Conservation (phyloP, 179 eudicot species). For the Spergularia azorica region DNA sequence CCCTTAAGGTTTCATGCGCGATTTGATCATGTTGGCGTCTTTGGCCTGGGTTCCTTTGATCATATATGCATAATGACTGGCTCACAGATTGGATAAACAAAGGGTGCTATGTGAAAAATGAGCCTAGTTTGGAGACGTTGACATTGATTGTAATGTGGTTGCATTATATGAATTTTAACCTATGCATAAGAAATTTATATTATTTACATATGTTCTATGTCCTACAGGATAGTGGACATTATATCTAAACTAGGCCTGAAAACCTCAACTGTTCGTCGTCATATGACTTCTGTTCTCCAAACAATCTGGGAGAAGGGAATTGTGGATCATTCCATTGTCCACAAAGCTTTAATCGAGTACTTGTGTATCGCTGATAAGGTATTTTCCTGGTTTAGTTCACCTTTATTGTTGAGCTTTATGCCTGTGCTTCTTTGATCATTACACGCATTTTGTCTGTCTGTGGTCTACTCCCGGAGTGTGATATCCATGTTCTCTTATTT, state of each 20-base stretch:
- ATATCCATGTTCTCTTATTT: neutral
- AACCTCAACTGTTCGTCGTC: constrained; percentile 68
- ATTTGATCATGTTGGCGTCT: neutral
- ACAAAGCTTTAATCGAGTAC: constrained; percentile 80
- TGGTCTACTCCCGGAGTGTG: too few relatives aligned
- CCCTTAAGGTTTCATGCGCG: too few relatives aligned
- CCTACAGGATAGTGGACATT: constrained; percentile 75
- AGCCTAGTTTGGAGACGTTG: constrained; percentile 8
- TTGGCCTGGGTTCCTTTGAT: neutral
- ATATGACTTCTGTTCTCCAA: constrained; percentile 73
- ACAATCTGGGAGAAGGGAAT: constrained; percentile 95
- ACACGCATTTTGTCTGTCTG: neutral
- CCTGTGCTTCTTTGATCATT: neutral
- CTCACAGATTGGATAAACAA: neutral
- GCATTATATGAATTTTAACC: neutral
- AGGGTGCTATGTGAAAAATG: neutral
- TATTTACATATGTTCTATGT: neutral
- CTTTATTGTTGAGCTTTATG: neutral
- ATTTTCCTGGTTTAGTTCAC: constrained; percentile 6
- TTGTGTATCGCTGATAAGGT: constrained; percentile 89
- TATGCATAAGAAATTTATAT: neutral
- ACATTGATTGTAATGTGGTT: neutral
- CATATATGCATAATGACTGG: constrained; percentile 8
- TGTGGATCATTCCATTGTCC: constrained; percentile 90
- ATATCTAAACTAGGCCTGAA: constrained; percentile 71